Evolutionary conservation across 2,329 filamentous ascomycete genomes (phyloP).

Genomic region (Teratosphaeria viscida): DNA sequence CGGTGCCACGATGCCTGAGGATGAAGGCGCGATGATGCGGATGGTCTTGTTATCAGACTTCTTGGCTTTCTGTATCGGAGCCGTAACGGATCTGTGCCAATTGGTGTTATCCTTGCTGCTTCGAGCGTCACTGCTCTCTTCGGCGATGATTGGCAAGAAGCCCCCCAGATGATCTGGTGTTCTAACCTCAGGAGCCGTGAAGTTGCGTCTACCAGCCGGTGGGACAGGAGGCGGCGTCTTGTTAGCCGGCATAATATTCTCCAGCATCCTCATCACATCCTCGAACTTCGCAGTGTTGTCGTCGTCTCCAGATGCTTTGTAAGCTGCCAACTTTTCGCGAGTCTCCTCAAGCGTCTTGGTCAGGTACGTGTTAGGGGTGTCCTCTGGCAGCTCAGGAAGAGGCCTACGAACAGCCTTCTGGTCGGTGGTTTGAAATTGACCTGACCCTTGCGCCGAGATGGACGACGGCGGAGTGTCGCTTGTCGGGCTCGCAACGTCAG

Average conservation of each 20-base stretch:
- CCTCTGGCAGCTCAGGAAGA: conserved; percentile 33
- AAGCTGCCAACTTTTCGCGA: conserved; percentile 45
- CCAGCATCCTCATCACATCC: conserved; percentile 44
- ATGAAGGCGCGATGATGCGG: conserved; percentile 45
- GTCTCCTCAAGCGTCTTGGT: conserved; percentile 48
- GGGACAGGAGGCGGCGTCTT: conserved; percentile 7
- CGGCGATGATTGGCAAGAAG: conserved; percentile 41
- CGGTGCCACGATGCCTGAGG: conserved; percentile 40
- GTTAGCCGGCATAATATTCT: conserved; percentile 24
- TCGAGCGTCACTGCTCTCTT: conserved; percentile 32
- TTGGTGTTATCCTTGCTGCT: conserved; percentile 24
- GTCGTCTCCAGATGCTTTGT: conserved; percentile 34
- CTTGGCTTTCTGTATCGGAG: conserved; percentile 26
- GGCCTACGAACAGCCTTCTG: conserved; percentile 28
- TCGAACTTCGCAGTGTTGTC: conserved; percentile 43
- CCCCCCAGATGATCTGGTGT: conserved; percentile 18
- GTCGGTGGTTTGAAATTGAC: conserved; percentile 13
- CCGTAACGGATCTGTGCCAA: conserved; percentile 33
- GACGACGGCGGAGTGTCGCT: conserved; percentile 43
- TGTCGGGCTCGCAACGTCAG: conserved; percentile 30
- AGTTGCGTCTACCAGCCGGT: conserved; percentile 27
- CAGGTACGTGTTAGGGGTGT: conserved; percentile 43
- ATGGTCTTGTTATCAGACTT: conserved; percentile 38
- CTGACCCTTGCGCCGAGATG: conserved; percentile 25
- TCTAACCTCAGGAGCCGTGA: conserved; percentile 35